These are phyloP conservation scores for Stemphylium lycopersici DNA, from an alignment of 2,329 filamentous ascomycete species.

Conservation along the genomic window DNA sequence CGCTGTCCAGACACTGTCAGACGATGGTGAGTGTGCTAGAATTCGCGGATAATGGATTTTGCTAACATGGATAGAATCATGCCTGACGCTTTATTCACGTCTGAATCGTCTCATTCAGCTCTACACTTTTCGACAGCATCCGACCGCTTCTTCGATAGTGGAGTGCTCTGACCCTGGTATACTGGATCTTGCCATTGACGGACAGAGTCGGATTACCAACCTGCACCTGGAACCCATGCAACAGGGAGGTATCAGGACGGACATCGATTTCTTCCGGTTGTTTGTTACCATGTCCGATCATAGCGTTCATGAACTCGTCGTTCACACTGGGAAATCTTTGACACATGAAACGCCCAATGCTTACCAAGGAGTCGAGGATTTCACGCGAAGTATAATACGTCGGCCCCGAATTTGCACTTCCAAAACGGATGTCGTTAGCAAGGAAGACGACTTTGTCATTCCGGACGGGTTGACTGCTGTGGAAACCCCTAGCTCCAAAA, in stretches of 20 bases:
- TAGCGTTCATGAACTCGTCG: slow-evolving; percentile 33
- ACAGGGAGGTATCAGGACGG: slow-evolving; percentile 26
- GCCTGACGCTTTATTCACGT: slow-evolving; percentile 43
- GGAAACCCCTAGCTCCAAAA: slow-evolving; percentile 17
- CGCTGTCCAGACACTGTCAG: slow-evolving; percentile 29
- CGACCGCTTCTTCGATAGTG: slow-evolving; percentile 12
- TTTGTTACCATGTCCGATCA: slow-evolving; percentile 30
- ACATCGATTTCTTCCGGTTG: slow-evolving; percentile 36
- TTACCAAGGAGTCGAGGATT: slow-evolving; percentile 17
- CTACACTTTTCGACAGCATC: slow-evolving; percentile 31
- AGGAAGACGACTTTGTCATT: slow-evolving; percentile 38
- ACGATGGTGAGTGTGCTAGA: slow-evolving; percentile 35
- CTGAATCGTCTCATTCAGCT: slow-evolving; percentile 39
- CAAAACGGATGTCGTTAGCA: slow-evolving; percentile 8
- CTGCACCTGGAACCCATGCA: slow-evolving; percentile 29
- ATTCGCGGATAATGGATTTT: neutral
- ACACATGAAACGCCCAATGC: neutral
- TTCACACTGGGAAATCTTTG: slow-evolving; percentile 15
- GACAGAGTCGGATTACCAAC: slow-evolving; percentile 14
- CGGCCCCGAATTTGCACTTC: slow-evolving; percentile 4
- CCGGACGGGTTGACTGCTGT: slow-evolving; percentile 29
- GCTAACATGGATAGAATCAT: slow-evolving; percentile 31
- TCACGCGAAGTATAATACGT: slow-evolving; percentile 24
- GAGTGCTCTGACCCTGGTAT: slow-evolving; percentile 36
- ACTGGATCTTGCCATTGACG: slow-evolving; percentile 24